Conservation (phyloP, 441 rosid species). For the Flueggea neowawraea region DNA sequence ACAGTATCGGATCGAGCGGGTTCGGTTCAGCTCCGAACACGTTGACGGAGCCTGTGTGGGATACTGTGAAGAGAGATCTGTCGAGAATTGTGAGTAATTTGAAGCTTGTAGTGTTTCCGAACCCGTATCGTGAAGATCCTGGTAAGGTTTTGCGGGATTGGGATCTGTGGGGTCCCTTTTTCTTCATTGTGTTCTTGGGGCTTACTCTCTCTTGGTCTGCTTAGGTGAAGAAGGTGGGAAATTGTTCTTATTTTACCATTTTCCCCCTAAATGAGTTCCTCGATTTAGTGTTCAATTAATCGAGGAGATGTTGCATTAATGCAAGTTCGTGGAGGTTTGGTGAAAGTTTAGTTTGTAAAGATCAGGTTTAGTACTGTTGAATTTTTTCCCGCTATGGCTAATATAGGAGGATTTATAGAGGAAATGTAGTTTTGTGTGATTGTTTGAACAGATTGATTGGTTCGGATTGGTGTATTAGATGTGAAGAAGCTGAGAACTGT, state of each 20-base stretch:
- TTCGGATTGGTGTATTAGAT: too few relatives aligned
- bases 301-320: too few relatives aligned
- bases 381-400: too few relatives aligned
- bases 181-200: slow-evolving; percentile 89
- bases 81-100: slow-evolving; percentile 88
- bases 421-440: too few relatives aligned
- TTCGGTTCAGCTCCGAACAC: slow-evolving; percentile 85
- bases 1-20: slow-evolving; percentile 28
- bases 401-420: too few relatives aligned
- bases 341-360: too few relatives aligned
- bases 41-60: slow-evolving; percentile 96
- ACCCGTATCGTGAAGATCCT: slow-evolving; percentile 89
- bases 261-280: too few relatives aligned
- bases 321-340: too few relatives aligned
- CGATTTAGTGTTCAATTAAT: too few relatives aligned
- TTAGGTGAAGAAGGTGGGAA: slow-evolving; percentile 72
- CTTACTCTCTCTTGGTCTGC: slow-evolving; percentile 96
- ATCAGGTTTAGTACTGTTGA: too few relatives aligned
- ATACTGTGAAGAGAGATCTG: slow-evolving; percentile 94
- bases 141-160: slow-evolving; percentile 95
- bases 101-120: slow-evolving; percentile 96
- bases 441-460: too few relatives aligned
- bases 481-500: too few relatives aligned
- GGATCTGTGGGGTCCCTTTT: slow-evolving; percentile 99
- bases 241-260: not conserved